Base-by-base conservation (phyloP, 2,329 filamentous ascomycete genomes). In the Cadophora sp. region DNA sequence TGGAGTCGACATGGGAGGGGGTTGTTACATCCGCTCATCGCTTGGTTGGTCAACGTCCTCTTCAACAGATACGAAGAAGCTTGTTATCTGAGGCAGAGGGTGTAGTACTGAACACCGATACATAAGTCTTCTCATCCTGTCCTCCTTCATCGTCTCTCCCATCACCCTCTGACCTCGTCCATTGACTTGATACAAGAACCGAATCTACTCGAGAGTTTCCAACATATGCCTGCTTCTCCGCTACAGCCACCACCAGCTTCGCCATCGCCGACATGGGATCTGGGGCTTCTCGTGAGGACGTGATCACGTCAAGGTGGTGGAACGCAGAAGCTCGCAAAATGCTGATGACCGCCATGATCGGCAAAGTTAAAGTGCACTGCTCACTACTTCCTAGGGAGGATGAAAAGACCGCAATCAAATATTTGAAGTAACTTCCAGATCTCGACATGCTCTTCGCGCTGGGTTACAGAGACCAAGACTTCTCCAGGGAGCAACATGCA, bases 101-200 rank as follows among this genome's bases (percentile, higher is more conserved):
- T 45, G 20, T 13, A 48, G n/a, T 48, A 48, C n/a, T 9, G n/a
- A 48, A 48, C 45, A 24, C 45, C 43, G 43, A 20, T 45, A 18
- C 7, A 45, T 48, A 22, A 48, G 45, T 48, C 45, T 14, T 48
- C 20, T 48, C 45, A 48, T 24, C 16, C 45, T 24, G 11, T 47
- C n/a, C 45, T 48, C n/a, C 45, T 48, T 24, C 45, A 48, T 48
- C 45, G n/a, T 48, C 45, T 48, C 45, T 48, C 45, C 11, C 45
- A 48, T 48, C 45, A 48, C 20, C 20, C 45, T 45, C 41, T 45
- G 41, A 45, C 41, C 41, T 48, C 45, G 45, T 48, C 45, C 45
- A 24, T 48, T n/a, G n/a, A 48, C 45, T 48, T 48, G 11, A 48
- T 48, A 20, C 45, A 24, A 48, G 47, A 48, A 48, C 47, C 11